Evolutionary conservation across 768 basidiomycete genomes (phyloP).

Genomic region (Dentipellis sp.): DNA sequence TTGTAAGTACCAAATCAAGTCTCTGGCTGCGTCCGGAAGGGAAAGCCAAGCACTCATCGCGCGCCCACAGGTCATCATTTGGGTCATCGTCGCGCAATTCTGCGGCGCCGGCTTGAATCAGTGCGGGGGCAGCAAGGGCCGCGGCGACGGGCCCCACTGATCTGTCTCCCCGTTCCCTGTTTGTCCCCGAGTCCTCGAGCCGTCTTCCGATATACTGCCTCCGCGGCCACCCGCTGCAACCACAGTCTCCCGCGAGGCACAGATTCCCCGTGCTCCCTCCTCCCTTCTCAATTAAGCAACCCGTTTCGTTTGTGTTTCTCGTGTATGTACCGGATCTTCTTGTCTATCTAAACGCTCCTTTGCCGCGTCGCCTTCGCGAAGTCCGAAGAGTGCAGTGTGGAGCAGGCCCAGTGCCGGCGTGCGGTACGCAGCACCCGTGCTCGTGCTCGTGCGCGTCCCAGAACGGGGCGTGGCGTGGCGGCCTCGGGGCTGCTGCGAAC

Average conservation of each 20-base stretch:
- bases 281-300: neutral
- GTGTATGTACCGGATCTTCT: neutral
- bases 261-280: too few relatives aligned
- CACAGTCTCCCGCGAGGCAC: too few relatives aligned
- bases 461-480: too few relatives aligned
- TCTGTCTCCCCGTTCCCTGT: too few relatives aligned
- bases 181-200: too few relatives aligned
- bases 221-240: too few relatives aligned
- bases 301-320: neutral
- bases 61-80: slow-evolving; percentile 53
- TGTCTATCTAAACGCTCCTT: neutral
- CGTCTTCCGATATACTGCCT: too few relatives aligned
- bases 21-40: neutral
- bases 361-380: neutral
- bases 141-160: neutral
- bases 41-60: neutral
- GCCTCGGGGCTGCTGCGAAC: too few relatives aligned
- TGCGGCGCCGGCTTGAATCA: slow-evolving; percentile 64
- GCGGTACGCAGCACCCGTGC: too few relatives aligned
- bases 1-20: slow-evolving; percentile 36
- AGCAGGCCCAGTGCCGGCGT: neutral
- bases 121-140: neutral
- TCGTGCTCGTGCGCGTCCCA: too few relatives aligned
- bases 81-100: slow-evolving; percentile 80
- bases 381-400: slow-evolving; percentile 9